Conservation (phyloP, 148 eudicot species). For the Fagopyrum homotropicum region DNA sequence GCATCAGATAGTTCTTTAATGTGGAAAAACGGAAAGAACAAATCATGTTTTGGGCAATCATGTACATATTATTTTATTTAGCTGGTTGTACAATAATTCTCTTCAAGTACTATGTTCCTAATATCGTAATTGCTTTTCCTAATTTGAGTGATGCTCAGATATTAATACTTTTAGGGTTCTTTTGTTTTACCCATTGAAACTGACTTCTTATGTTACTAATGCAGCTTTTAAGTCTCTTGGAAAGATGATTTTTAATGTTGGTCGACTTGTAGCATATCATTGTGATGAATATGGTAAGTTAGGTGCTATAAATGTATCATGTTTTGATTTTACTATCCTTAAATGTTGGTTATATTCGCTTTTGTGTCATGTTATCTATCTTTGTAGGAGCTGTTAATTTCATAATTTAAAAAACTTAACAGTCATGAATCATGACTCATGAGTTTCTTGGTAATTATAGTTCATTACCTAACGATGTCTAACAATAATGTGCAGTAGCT, state of each 20-base stretch:
- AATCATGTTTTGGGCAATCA: neutral
- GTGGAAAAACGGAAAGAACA: neutral
- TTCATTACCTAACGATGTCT: neutral
- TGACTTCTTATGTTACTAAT: neutral
- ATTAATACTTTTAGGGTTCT: neutral
- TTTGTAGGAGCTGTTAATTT: neutral
- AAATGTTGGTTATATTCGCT: neutral
- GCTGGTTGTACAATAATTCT: neutral
- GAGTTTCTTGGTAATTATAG: neutral
- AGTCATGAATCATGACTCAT: neutral
- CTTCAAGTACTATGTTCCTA: neutral
- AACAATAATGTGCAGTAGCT: neutral
- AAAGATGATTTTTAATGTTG: constrained; percentile 78
- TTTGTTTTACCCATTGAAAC: neutral
- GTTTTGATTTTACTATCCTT: neutral
- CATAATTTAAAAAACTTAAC: neutral
- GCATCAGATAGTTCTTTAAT: neutral
- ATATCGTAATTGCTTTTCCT: neutral
- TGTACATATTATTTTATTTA: neutral
- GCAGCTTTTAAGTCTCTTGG: constrained; percentile 93
- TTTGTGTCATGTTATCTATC: neutral
- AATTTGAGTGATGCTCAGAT: neutral
- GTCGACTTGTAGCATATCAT: constrained; percentile 79
- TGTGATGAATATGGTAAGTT: constrained; percentile 77
- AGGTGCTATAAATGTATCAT: neutral